Percentiles rank a stretch among this genome's conserved stretches.
These are phyloP conservation scores for Pyrenochaeta sp. DNA, from an alignment of 2,329 filamentous ascomycete species.

Conservation along the genomic window DNA sequence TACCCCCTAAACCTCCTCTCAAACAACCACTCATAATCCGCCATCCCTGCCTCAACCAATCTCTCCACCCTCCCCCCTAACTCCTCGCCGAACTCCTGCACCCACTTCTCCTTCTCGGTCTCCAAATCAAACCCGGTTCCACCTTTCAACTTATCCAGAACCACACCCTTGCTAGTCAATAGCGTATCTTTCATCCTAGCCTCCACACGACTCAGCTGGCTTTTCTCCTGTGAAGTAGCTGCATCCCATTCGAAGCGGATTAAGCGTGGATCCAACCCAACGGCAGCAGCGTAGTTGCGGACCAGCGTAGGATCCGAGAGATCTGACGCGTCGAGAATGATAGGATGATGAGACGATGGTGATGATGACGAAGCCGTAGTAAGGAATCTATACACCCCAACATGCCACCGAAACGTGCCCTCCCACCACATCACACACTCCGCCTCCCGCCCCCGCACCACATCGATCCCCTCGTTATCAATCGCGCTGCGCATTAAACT, in stretches of 20 bases:
- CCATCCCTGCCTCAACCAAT: constrained; percentile 17
- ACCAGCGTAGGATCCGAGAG: constrained; percentile 15
- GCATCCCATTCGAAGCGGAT: constrained; percentile 23
- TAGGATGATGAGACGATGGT: constrained; percentile 7
- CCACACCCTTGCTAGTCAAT: constrained; percentile 21
- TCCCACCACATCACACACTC: constrained; percentile 21
- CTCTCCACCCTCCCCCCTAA: constrained; percentile 16
- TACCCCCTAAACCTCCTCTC: constrained; percentile 15
- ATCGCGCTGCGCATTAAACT: constrained; percentile 23
- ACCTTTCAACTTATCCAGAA: constrained; percentile 16
- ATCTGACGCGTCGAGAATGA: constrained; percentile 31
- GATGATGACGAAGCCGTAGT: background rate
- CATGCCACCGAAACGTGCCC: constrained; percentile 24
- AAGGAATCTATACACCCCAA: constrained; percentile 23
- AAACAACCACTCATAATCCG: constrained; percentile 28
- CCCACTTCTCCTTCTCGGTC: constrained; percentile 20
- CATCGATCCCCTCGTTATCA: constrained; percentile 19
- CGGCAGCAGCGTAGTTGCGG: constrained; percentile 20
- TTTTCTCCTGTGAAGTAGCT: constrained; percentile 12
- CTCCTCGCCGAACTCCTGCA: constrained; percentile 26
- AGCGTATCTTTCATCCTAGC: constrained; percentile 32
- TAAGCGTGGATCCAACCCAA: constrained; percentile 17
- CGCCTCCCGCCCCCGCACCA: background rate
- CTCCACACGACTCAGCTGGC: constrained; percentile 7
- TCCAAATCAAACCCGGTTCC: constrained; percentile 7